Conservation (phyloP, 306 rosid species). For the Rosa rugosa region DNA sequence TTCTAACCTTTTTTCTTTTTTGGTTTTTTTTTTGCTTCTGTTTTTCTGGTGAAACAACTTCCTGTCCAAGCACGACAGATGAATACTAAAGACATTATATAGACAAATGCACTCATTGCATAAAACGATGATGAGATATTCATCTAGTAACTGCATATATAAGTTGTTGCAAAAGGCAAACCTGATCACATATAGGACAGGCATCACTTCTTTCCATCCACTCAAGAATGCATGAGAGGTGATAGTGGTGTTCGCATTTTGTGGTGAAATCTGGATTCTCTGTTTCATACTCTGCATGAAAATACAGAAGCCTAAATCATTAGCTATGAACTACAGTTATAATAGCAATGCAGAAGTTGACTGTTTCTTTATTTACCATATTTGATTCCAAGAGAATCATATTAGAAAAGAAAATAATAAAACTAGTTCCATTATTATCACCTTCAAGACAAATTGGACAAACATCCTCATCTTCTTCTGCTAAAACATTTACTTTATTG, state of each 20-base stretch:
- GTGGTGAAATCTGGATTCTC: constrained; percentile 61
- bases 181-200: constrained; percentile 82
- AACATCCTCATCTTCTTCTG: constrained; percentile 69
- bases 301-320: constrained; percentile 13
- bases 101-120: not conserved
- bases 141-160: not conserved
- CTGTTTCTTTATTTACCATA: not conserved
- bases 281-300: constrained; percentile 53
- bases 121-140: not conserved
- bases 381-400: constrained; percentile 11
- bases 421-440: constrained; percentile 2
- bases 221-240: constrained; percentile 75
- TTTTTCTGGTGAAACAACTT: constrained; percentile 8
- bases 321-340: not conserved
- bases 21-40: not conserved
- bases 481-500: constrained; percentile 29
- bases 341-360: not conserved
- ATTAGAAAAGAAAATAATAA: not conserved
- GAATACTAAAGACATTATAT: not conserved
- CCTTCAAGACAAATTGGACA: constrained; percentile 96
- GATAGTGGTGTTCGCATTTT: constrained; percentile 72
- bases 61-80: not conserved
- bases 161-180: constrained; percentile 26
- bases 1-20: not conserved
- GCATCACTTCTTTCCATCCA: constrained; percentile 78